Evolutionary conservation across 345 rosid genomes (phyloP).

Genomic region (Lepidium aucheri): DNA sequence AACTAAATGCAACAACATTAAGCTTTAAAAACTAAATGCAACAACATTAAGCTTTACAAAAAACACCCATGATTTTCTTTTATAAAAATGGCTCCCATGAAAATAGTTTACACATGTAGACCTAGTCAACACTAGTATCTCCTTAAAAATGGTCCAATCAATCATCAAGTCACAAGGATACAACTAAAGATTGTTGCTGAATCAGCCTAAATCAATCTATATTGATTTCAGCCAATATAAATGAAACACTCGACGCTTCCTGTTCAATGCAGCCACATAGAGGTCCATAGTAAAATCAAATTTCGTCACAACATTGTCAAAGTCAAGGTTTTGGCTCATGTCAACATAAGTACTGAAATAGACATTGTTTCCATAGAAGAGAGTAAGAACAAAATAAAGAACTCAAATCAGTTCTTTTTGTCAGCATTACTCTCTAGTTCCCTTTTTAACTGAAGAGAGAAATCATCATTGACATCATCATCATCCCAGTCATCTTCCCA

Average conservation of each 20-base stretch:
- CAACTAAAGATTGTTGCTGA: neutral
- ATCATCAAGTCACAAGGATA: too few relatives aligned
- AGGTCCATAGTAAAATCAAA: neutral
- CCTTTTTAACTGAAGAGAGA: constrained; percentile 73
- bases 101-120: too few relatives aligned
- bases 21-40: too few relatives aligned
- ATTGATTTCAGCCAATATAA: neutral
- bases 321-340: neutral
- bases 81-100: too few relatives aligned
- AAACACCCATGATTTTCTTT: too few relatives aligned
- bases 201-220: neutral
- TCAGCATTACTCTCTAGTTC: constrained; percentile 53
- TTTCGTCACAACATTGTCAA: neutral
- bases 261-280: neutral
- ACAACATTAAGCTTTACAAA: too few relatives aligned
- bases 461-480: constrained; percentile 82
- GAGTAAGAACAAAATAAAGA: neutral
- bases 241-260: neutral
- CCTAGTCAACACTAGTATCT: neutral
- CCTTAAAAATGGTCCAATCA: too few relatives aligned
- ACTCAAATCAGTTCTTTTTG: constrained; percentile 31
- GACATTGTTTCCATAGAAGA: neutral
- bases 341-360: neutral
- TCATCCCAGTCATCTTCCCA: constrained; percentile 98
- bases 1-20: too few relatives aligned